These are phyloP conservation scores for Combretum micranthum DNA, from an alignment of 345 rosid genomes.

Conservation along the genomic window DNA sequence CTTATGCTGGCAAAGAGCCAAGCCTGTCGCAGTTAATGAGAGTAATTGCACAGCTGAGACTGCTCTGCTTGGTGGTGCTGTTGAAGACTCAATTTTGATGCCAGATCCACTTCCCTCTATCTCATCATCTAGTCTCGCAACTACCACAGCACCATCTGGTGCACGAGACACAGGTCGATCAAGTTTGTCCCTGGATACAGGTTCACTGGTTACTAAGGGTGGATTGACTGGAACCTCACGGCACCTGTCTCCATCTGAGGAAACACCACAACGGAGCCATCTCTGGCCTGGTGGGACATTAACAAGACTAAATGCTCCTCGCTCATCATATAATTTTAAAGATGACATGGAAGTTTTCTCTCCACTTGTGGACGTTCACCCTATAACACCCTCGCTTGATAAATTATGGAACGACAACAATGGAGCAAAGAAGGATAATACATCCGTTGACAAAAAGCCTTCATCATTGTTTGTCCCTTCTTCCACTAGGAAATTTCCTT, in stretches of 20 bases:
- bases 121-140: conserved; percentile 47
- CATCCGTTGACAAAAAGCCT: conserved; percentile 52
- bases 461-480: conserved; percentile 64
- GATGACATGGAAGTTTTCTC: conserved; percentile 97
- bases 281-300: conserved; percentile 65
- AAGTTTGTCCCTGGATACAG: conserved; percentile 29
- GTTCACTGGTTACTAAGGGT: conserved; percentile 24
- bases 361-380: conserved; percentile 73
- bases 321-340: conserved; percentile 54
- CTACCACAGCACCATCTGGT: conserved; percentile 40
- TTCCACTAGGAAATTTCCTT: conserved; percentile 57
- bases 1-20: conserved; percentile 97
- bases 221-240: conserved; percentile 31
- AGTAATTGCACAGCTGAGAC: conserved; percentile 68
- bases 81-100: conserved; percentile 87
- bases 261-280: conserved; percentile 60
- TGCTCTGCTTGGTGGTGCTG: conserved; percentile 86
- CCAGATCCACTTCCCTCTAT: conserved; percentile 92
- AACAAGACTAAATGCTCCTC: conserved; percentile 69
- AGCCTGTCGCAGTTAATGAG: conserved; percentile 79
- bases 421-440: conserved; percentile 46
- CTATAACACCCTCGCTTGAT: conserved; percentile 71
- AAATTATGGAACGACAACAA: conserved; percentile 67
- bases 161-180: conserved; percentile 33
- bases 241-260: conserved; percentile 43